A percentile compares a stretch with the other conserved stretches of the same genome.
These are phyloP conservation scores for Antitrichia curtipendula DNA, from an alignment of 225 moss, liverwort and hornwort genomes.

Conservation along the genomic window DNA sequence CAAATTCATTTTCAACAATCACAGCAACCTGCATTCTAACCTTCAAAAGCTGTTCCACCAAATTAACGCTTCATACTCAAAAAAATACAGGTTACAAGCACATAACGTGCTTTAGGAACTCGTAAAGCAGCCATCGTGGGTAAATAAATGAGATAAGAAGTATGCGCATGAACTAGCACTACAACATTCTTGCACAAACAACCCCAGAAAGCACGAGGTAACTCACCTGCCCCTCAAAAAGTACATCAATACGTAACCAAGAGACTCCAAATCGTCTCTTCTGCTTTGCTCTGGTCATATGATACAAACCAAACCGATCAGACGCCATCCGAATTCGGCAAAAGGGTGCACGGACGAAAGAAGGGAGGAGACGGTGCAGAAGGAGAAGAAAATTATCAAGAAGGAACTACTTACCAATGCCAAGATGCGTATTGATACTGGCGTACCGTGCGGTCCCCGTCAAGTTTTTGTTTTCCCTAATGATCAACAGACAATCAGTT, in stretches of 20 bases:
- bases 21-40: background rate
- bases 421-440: constrained; percentile 83
- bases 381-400: background rate
- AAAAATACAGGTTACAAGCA: background rate
- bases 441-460: constrained; percentile 81
- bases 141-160: background rate
- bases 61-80: background rate
- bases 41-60: background rate
- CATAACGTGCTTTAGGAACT: background rate
- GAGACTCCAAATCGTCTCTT: constrained; percentile 88
- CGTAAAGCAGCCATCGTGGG: background rate
- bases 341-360: background rate
- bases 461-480: constrained; percentile 88
- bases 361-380: background rate
- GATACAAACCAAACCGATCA: background rate
- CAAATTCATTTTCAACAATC: background rate
- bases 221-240: constrained; percentile 93
- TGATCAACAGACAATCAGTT: background rate
- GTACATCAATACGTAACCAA: constrained; percentile 92
- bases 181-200: background rate
- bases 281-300: constrained; percentile 77
- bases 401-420: constrained; percentile 52
- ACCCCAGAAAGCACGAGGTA: background rate
- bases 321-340: background rate
- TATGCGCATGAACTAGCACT: background rate